phyloP scores from a whole-genome alignment of 2,329 filamentous ascomycete species.

The Dothiorella sarmentorum region DNA sequence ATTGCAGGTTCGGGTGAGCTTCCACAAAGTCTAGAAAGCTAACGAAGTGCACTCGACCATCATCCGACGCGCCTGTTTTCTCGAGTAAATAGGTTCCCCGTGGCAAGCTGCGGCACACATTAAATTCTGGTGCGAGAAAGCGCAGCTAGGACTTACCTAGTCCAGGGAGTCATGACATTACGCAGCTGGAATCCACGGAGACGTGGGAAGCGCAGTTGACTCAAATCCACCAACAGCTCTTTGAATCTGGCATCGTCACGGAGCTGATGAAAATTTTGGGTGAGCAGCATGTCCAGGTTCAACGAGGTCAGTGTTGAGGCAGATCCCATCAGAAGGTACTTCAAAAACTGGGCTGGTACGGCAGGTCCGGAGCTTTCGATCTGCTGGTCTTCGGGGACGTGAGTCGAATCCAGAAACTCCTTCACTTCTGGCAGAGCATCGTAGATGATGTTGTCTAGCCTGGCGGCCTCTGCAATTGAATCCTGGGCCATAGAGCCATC shows the following conservation, averaged over 20 bases:
- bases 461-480: background rate
- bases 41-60: background rate
- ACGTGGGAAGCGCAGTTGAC: slow-evolving; percentile 40
- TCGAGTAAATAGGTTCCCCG: slow-evolving; percentile 15
- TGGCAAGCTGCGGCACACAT: slow-evolving; percentile 22
- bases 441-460: slow-evolving; percentile 22
- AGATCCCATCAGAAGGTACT: slow-evolving; percentile 22
- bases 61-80: background rate
- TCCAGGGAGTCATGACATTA: slow-evolving; percentile 36
- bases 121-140: slow-evolving; percentile 31
- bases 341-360: background rate
- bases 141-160: no score
- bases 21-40: slow-evolving; percentile 43
- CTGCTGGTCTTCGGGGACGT: slow-evolving; percentile 6
- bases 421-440: slow-evolving; percentile 26
- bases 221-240: background rate
- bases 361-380: background rate
- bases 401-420: slow-evolving; percentile 22
- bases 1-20: slow-evolving; percentile 42
- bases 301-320: slow-evolving; percentile 30
- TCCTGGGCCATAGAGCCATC: background rate
- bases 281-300: slow-evolving; percentile 35
- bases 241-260: slow-evolving; percentile 1
- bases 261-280: background rate
- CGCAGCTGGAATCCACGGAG: slow-evolving; percentile 46